Conservation (phyloP, 305 asterid genomes). For the Rubia peregrina region DNA sequence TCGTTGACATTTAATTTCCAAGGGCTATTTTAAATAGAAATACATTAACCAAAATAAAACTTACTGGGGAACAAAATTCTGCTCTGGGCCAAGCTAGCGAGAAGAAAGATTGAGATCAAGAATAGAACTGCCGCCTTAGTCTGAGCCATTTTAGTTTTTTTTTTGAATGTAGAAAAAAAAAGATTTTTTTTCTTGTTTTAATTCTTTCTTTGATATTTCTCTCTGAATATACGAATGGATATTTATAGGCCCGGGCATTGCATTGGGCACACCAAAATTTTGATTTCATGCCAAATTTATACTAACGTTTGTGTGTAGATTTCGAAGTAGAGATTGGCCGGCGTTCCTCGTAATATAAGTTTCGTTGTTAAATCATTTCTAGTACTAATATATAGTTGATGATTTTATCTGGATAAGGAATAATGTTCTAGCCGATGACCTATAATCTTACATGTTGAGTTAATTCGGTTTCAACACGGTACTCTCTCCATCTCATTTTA, state of each 20-base stretch:
- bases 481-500: too few species aligned
- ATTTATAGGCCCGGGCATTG: not conserved
- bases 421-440: too few species aligned
- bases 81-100: slow-evolving; percentile 4
- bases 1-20: too few species aligned
- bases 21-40: too few species aligned
- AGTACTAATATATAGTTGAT: too few species aligned
- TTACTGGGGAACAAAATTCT: not conserved
- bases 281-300: not conserved
- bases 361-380: not conserved
- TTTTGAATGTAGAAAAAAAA: not conserved
- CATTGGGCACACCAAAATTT: not conserved
- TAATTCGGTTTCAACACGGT: too few species aligned
- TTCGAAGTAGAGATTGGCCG: not conserved
- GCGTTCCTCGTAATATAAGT: not conserved
- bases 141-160: not conserved
- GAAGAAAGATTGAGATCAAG: slow-evolving; percentile 1
- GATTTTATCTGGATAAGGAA: too few species aligned
- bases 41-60: not conserved
- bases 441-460: too few species aligned
- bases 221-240: not conserved
- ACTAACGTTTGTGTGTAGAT: not conserved
- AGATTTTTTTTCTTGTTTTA: not conserved
- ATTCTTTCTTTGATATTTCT: not conserved
- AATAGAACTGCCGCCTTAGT: not conserved